A percentile compares a stretch with the other conserved stretches of the same genome.
These are phyloP conservation scores for Mycosphaerella sp. DNA, from an alignment of 2,329 filamentous ascomycete genomes.

Conservation along the genomic window DNA sequence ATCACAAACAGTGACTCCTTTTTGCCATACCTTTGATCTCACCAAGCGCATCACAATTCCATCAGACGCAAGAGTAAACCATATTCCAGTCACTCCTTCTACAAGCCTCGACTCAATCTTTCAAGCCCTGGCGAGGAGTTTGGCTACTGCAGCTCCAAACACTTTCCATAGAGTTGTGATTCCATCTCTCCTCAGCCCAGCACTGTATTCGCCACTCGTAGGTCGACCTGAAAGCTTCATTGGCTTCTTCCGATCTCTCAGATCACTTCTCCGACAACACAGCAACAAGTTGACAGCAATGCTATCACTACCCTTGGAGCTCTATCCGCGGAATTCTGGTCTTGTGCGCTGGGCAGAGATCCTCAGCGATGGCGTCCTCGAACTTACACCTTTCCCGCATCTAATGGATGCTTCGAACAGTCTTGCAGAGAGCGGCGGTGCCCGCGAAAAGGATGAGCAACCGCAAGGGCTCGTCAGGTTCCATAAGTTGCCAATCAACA, in stretches of 20 bases:
- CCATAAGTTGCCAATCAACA: constrained; percentile 74
- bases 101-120: constrained; percentile 61
- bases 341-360: constrained; percentile 81
- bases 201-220: constrained; percentile 65
- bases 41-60: constrained; percentile 45
- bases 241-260: constrained; percentile 72
- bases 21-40: constrained; percentile 50
- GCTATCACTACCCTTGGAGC: constrained; percentile 69
- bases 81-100: constrained; percentile 58
- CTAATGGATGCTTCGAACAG: constrained; percentile 47
- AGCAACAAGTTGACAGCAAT: constrained; percentile 62
- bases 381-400: constrained; percentile 69
- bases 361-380: constrained; percentile 76
- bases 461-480: constrained; percentile 81
- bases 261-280: constrained; percentile 66
- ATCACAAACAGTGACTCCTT: constrained; percentile 30
- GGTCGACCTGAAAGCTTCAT: constrained; percentile 68
- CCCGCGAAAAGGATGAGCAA: constrained; percentile 61
- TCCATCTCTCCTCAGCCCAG: constrained; percentile 82
- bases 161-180: constrained; percentile 74
- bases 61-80: constrained; percentile 38
- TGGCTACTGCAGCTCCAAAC: constrained; percentile 53
- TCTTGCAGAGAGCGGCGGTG: constrained; percentile 41
- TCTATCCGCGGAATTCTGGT: constrained; percentile 70
- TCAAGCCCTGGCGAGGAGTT: constrained; percentile 49